Conservation (phyloP, 805 yeast species). For the Wickerhamiella azymoides region DNA sequence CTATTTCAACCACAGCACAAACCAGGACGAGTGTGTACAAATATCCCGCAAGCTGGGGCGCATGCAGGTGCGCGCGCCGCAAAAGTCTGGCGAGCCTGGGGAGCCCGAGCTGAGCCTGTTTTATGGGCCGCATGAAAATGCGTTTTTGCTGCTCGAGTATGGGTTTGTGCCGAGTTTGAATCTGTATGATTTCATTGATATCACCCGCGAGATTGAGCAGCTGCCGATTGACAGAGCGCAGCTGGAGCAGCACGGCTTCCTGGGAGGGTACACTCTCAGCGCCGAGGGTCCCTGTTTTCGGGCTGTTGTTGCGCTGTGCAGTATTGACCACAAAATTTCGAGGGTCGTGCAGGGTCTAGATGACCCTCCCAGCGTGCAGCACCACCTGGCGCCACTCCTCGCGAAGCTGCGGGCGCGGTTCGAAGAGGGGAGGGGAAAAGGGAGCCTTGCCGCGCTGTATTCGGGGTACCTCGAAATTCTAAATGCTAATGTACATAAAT, state of each 20-base stretch:
- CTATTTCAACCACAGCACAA: constrained; percentile 55
- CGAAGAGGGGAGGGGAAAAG: background rate
- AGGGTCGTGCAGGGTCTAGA: background rate
- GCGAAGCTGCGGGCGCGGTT: background rate
- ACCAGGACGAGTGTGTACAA: constrained; percentile 18
- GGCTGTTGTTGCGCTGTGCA: constrained; percentile 59
- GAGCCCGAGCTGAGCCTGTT: constrained; percentile 43
- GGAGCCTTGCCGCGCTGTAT: background rate
- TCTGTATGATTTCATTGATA: constrained; percentile 57
- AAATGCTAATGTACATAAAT: background rate
- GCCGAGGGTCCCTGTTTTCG: constrained; percentile 48
- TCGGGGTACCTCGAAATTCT: background rate
- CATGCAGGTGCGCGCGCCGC: constrained; percentile 38
- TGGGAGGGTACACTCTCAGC: constrained; percentile 60
- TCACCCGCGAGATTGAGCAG: constrained; percentile 32
- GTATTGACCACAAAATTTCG: background rate
- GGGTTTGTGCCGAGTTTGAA: constrained; percentile 57
- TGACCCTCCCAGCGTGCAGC: background rate
- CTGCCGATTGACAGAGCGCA: constrained; percentile 30
- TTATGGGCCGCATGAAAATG: constrained; percentile 85
- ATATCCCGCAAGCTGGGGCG: constrained; percentile 36
- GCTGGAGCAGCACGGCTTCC: constrained; percentile 42
- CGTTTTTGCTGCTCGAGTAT: constrained; percentile 69
- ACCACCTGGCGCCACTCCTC: background rate
- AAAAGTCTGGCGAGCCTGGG: constrained; percentile 24